These are phyloP conservation scores for Coemansia sp. DNA, from an alignment of 192 early-diverging fungal genomes.

Conservation along the genomic window DNA sequence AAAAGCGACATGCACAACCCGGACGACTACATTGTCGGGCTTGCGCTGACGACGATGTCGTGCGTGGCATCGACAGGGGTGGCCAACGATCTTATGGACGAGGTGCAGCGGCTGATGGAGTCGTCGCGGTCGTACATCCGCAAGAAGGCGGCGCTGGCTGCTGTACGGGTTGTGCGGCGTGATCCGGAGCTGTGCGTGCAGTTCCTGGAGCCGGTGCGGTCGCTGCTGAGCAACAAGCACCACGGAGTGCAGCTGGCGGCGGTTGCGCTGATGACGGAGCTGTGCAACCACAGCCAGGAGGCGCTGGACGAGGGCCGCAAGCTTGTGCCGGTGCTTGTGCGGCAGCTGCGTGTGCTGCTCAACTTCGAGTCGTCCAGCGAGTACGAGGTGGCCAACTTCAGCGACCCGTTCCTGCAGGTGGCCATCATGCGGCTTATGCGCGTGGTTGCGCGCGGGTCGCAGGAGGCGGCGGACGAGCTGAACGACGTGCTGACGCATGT, in stretches of 20 bases:
- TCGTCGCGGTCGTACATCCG: constrained; percentile 91
- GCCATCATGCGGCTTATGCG: constrained; percentile 88
- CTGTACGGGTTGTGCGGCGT: constrained; percentile 86
- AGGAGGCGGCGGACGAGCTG: constrained; percentile 86
- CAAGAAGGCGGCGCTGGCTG: constrained; percentile 97
- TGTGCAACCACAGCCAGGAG: constrained; percentile 74
- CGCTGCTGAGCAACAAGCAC: constrained; percentile 86
- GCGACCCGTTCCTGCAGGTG: constrained; percentile 98
- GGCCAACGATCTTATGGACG: constrained; percentile 87
- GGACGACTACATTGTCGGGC: constrained; percentile 96
- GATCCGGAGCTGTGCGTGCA: constrained; percentile 91
- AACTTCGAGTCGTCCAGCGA: constrained; percentile 87
- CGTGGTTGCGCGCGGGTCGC: constrained; percentile 75
- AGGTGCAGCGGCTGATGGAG: constrained; percentile 90
- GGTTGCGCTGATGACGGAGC: constrained; percentile 84
- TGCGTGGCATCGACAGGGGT: constrained; percentile 97
- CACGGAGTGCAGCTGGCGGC: constrained; percentile 95
- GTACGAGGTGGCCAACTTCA: constrained; percentile 93
- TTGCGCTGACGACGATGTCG: constrained; percentile 94
- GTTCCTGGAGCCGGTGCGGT: constrained; percentile 72
- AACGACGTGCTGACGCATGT: constrained; percentile 98
- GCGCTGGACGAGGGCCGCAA: constrained; percentile 71
- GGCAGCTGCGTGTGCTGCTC: constrained; percentile 86
- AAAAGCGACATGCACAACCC: constrained; percentile 94
- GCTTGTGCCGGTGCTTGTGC: constrained; percentile 80